These are phyloP conservation scores for Candida ficus DNA, from an alignment of 805 yeast genomes.

Conservation along the genomic window DNA sequence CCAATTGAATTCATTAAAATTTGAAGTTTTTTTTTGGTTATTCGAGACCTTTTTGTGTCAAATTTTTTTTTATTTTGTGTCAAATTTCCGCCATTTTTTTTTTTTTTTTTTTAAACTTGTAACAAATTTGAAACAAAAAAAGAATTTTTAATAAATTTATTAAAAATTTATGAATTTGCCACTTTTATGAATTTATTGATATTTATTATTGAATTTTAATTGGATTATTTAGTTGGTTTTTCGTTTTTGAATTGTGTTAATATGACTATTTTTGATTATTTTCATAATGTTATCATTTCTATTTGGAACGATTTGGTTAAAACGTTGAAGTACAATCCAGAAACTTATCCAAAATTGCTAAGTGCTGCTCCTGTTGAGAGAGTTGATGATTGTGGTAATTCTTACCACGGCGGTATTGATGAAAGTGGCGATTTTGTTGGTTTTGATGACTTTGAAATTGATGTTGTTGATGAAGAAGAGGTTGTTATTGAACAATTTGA, in stretches of 20 bases:
- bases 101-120: neutral
- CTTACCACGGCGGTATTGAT: slow-evolving; percentile 1
- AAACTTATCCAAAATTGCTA: neutral
- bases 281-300: neutral
- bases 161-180: no score
- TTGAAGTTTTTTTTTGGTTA: neutral
- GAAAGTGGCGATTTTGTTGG: neutral
- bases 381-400: neutral
- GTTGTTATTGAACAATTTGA: neutral
- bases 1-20: slow-evolving; percentile 8
- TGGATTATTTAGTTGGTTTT: neutral
- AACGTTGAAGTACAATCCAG: slow-evolving; percentile 1
- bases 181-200: no score
- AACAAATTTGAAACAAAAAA: neutral
- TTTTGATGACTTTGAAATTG: slow-evolving; percentile 1
- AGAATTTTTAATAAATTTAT: no score
- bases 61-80: neutral
- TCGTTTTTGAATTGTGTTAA: neutral
- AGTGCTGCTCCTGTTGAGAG: neutral
- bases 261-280: slow-evolving; percentile 1
- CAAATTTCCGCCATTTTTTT: neutral
- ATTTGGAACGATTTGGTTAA: slow-evolving; percentile 2
- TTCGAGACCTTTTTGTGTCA: neutral
- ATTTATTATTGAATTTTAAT: no score
- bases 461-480: neutral